Base-by-base conservation (phyloP, 1,284 basidiomycete genomes). In the Malassezia brasiliensis region DNA sequence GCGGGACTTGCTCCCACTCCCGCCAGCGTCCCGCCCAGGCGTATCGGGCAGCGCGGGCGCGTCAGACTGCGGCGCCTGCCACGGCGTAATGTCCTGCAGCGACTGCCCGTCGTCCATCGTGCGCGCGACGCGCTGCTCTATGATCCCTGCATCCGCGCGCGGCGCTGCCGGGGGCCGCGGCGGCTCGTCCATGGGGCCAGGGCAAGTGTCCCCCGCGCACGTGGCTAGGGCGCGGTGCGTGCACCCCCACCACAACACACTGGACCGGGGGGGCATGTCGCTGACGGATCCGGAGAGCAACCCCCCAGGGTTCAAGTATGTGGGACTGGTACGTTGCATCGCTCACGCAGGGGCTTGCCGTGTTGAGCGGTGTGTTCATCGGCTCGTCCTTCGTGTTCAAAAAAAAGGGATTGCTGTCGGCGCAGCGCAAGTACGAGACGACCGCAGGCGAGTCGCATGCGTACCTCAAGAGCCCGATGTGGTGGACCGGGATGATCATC, bases 321-420 rank as follows among this genome's bases (percentile, higher is more conserved):
- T 81, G 56, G 80, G 81, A 47, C 75, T 96, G 59, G 78, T 86
- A 25, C 30, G 50, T 52, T 25, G 7, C 19, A 8, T 1, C 4
- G 15, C 15, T 25, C 3, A 17, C 15, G n/a, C 28, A 52, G 50
- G 52, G 40, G 52, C 82, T 96, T 37, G 90, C 91, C 19, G 78
- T 96, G 47, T 76, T 78, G 17, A 88, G 85, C 68, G 93, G 93
- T 20, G 40, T 91, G 22, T 83, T 98, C 64, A 96, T 96, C 65
- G 93, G 93, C 6, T 81, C 84, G n/a, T 86, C 85, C 67, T 91
- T 89, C 76, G 79, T 81, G 19, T 75, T 98, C 80, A 98, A 98
- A 82, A 98, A 96, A 81, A 93, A 72, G 52, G 76, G 76, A 4
- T 60, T 77, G 9, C 58, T 77, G 1, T 57, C 70, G 7, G 61